Base-by-base conservation (phyloP, 1,284 basidiomycete species). In the Ganoderma leucocontextum region DNA sequence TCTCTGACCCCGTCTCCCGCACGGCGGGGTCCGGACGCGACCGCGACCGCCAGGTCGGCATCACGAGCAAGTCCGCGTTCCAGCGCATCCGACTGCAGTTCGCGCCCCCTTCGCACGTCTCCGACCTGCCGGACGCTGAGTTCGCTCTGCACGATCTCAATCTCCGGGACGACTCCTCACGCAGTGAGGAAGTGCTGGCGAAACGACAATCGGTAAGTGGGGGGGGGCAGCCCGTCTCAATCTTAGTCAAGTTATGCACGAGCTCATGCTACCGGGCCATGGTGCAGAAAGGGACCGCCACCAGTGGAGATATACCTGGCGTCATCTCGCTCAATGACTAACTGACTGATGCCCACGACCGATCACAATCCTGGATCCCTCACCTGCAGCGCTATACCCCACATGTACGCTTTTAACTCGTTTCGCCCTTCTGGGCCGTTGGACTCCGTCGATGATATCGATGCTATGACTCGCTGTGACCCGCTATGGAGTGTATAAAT, bases 21-120 rank as follows among this genome's bases (percentile, higher is more conserved):
- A 59, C 41, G n/a, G 38, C 53, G 22, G 36, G 33, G 4, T 36
- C 41, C 12, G 60, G 41, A 17, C 60, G 42, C 29, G 52, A 55
- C 29, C 29, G 29, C 6, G 25, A 15, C 2, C 52, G 52, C 17
- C 52, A 33, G 29, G 52, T 55, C 29, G 52, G 52, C 52, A 55
- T 55, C 52, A 55, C 52, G 52, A 55, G 52, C n/a, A 58, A 36
- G 55, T 58, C 55, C 55, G 55, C 55, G 36, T 58, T 58, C 55
- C 55, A 58, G 36, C 55, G 55, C 36, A 58, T 58, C 10, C 35
- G n/a, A 7, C 36, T 58, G 35, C 55, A 38, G 8, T 58, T 58
- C n/a, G 55, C 55, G 19, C 55, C 55, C 29, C 55, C 55, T 7
- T 58, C 55, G 10, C 55, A 58, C 19, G 55, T 35, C 9, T 58